phyloP scores from a whole-genome alignment of 2,329 filamentous ascomycete species.

The Raffaelea albimanens region DNA sequence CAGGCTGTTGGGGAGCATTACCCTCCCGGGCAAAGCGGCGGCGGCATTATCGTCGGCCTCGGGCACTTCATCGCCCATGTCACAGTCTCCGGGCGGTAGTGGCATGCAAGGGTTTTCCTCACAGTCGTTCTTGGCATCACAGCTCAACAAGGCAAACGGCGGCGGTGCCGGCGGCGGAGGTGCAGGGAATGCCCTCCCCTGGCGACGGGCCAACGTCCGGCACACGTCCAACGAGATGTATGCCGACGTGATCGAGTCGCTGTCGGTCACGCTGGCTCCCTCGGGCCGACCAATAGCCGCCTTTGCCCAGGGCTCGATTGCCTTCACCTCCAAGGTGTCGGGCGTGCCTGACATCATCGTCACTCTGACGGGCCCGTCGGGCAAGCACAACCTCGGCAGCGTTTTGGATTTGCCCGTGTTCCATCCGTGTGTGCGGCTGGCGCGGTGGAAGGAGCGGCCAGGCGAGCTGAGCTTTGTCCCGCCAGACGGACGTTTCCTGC shows the following conservation, averaged over 20 bases:
- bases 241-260: conserved; percentile 86
- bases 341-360: conserved; percentile 86
- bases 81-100: conserved; percentile 1
- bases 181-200: conserved; percentile 69
- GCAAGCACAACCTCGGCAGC: conserved; percentile 63
- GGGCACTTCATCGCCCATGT: not conserved
- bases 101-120: conserved; percentile 1
- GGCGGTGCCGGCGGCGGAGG: too few relatives aligned
- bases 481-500: conserved; percentile 85
- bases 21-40: conserved; percentile 54
- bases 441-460: conserved; percentile 79
- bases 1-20: conserved; percentile 80
- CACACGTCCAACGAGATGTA: conserved; percentile 97
- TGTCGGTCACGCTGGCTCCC: conserved; percentile 80
- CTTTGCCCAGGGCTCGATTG: conserved; percentile 83
- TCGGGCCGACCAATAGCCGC: conserved; percentile 82
- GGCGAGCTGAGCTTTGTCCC: conserved; percentile 94
- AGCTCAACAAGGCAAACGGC: too few relatives aligned
- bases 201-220: conserved; percentile 83
- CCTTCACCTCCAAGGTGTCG: conserved; percentile 90
- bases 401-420: conserved; percentile 87
- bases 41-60: not conserved
- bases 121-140: conserved; percentile 28
- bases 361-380: conserved; percentile 68
- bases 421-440: conserved; percentile 86